Evolutionary conservation across 2,329 filamentous ascomycete species (phyloP), one percentile per base, ranked within the genome.

Genomic region (Apiospora hydei): DNA sequence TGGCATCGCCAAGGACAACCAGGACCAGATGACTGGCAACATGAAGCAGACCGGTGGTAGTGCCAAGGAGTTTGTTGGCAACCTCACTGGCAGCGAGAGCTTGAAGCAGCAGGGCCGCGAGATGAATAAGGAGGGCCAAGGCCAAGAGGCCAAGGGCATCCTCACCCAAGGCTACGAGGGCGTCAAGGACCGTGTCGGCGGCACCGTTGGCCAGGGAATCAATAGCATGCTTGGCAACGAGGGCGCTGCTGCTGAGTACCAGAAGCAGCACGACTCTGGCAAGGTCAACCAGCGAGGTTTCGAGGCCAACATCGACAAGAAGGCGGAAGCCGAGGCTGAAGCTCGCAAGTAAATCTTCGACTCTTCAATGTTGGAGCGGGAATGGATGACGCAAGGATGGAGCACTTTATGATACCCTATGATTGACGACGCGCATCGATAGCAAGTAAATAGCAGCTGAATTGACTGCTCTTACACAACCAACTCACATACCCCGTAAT

Each of bases 31-130:
- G 30, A 81, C 89, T 24, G 95, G 96, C 61, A 87, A 88, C 24
- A 97, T 93, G 91, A 94, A 98, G 85, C 95, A 98, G 84, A 97
- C 94, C 6, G 80, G 95, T n/a, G 96, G 95, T 70, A 89, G 92
- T 0, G 91, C 91, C 61, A 98, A 98, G 86, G 94, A 98, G 81
- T 86, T 91, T 5, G 75, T 96, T 0, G 96, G 96, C 72, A 91
- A 91, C 24, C 77, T 96, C 6, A 76, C 96, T 38, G 96, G 95
- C 73, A 70, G 68, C 57, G 70, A 71, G 88, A 87, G 86, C 46
- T 83, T 98, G 70, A 96, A 95, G 85, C 86, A 90, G 67, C 80
- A 91, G 34, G 96, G 96, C 6, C 89, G 90, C 44, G 83, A 92
- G 77, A 95, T 98, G 85, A 97, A 97, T 80, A 85, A 89, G 46